A percentile compares a stretch with the other conserved stretches of the same genome.
phyloP scores from a whole-genome alignment of 768 basidiomycete species.

The Cubamyces lactineus region DNA sequence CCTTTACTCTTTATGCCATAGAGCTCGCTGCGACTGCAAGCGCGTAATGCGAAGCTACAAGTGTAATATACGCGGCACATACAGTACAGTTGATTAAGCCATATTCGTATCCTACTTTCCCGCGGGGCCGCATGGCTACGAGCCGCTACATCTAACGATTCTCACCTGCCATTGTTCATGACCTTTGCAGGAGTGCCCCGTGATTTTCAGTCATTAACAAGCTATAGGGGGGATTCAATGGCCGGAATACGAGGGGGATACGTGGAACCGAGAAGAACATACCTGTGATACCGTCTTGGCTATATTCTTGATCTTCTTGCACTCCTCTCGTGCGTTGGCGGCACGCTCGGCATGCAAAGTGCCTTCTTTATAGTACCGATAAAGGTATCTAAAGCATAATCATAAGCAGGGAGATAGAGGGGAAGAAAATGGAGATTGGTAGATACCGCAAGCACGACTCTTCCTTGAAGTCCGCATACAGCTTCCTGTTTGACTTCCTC shows the following conservation, averaged over 20 bases:
- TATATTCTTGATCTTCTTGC: conserved; percentile 62
- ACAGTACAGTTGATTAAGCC: conserved; percentile 21
- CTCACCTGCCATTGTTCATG: not conserved
- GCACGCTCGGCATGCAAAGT: conserved; percentile 53
- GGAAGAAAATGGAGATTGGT: not conserved
- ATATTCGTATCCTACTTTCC: not conserved
- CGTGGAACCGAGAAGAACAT: not conserved
- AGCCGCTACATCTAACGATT: not conserved
- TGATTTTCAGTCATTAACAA: conserved; percentile 16
- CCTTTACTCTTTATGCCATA: not conserved
- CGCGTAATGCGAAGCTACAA: conserved; percentile 12
- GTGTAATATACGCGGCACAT: conserved; percentile 24
- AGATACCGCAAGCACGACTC: conserved; percentile 69
- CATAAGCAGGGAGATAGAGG: not conserved
- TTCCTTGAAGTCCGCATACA: conserved; percentile 79
- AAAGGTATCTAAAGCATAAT: conserved; percentile 56
- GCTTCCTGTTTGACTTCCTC: conserved; percentile 75
- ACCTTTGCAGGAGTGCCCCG: not conserved
- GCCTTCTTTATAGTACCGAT: conserved; percentile 55
- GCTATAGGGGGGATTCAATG: not conserved
- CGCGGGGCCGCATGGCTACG: conserved; percentile 14
- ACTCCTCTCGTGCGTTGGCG: conserved; percentile 61
- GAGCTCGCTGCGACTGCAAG: conserved; percentile 3
- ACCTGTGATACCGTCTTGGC: conserved; percentile 47
- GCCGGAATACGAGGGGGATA: too few relatives aligned